Percentiles rank a stretch among this genome's conserved stretches.
phyloP scores from a whole-genome alignment of 2,329 filamentous ascomycete species.

The Beauveria caledonica region DNA sequence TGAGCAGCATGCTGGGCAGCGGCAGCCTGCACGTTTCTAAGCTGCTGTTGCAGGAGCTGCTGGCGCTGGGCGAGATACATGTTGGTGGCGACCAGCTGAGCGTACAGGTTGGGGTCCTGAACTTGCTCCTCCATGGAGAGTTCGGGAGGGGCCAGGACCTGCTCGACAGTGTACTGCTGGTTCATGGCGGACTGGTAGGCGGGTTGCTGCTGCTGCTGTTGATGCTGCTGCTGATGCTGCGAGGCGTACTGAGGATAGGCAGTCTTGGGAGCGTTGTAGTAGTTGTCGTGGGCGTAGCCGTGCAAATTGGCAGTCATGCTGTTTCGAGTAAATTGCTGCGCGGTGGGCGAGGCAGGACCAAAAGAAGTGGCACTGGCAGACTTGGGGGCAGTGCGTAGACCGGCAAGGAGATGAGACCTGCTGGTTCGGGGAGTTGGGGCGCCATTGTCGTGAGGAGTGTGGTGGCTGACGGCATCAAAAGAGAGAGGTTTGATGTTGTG shows the following conservation, averaged over 20 bases:
- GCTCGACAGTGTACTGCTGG: conserved; percentile 69
- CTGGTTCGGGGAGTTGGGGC: conserved; percentile 83
- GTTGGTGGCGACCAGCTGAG: conserved; percentile 85
- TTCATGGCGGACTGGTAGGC: conserved; percentile 24
- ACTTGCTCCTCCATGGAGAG: conserved; percentile 64
- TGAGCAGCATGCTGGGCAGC: conserved; percentile 30
- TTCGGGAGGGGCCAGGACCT: conserved; percentile 77
- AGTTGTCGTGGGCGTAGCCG: conserved; percentile 31
- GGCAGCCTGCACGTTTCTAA: conserved; percentile 73
- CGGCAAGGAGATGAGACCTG: conserved; percentile 87
- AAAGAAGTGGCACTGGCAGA: conserved; percentile 65
- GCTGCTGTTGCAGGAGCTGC: conserved; percentile 88
- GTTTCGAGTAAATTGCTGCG: conserved; percentile 36
- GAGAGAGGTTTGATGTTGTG: conserved; percentile 85
- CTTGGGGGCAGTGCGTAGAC: conserved; percentile 88
- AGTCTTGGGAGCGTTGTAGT: conserved; percentile 47
- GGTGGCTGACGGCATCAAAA: conserved; percentile 63
- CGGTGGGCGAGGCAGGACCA: conserved; percentile 55
- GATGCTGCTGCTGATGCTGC: conserved; percentile 23
- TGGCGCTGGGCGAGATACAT: conserved; percentile 90
- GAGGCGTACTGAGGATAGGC: conserved; percentile 42
- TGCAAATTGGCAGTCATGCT: conserved; percentile 38
- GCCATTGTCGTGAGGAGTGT: conserved; percentile 57
- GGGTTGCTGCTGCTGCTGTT: conserved; percentile 18
- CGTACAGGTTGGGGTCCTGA: conserved; percentile 76